Conservation (phyloP, 139 green algal species). For the Bryopsis sp. region DNA sequence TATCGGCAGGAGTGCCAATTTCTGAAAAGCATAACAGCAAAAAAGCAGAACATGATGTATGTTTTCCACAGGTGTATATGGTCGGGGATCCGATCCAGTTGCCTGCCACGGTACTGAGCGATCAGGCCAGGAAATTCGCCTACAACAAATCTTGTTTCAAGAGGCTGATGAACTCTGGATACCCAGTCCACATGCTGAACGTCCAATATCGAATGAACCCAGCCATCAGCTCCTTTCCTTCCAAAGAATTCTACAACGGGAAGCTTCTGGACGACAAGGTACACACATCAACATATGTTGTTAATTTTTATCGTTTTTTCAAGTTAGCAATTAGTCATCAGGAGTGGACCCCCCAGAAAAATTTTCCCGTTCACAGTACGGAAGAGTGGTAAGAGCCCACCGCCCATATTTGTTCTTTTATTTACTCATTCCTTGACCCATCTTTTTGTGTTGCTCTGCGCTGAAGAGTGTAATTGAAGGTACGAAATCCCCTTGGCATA, state of each 20-base stretch:
- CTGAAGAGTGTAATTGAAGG: not conserved
- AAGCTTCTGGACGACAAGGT: constrained; percentile 30
- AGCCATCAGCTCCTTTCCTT: constrained; percentile 73
- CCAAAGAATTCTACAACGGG: constrained; percentile 67
- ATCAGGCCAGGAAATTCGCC: constrained; percentile 37
- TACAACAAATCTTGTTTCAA: constrained; percentile 83
- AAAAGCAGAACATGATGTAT: constrained; percentile 20
- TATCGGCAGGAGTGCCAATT: too few relatives aligned
- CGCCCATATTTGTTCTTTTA: too few relatives aligned
- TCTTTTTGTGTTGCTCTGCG: constrained; percentile 54
- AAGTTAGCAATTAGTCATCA: constrained; percentile 54
- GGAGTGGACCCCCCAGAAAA: constrained; percentile 28
- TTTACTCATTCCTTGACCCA: too few relatives aligned
- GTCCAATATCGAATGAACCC: constrained; percentile 93
- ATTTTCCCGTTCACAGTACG: constrained; percentile 37
- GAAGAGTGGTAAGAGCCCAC: too few relatives aligned
- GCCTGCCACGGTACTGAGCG: constrained; percentile 78
- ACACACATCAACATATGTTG: not conserved
- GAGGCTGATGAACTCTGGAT: constrained; percentile 40
- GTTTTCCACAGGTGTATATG: constrained; percentile 36
- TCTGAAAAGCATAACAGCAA: too few relatives aligned
- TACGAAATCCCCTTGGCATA: constrained; percentile 13
- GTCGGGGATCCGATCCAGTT: constrained; percentile 92
- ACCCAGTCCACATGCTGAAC: constrained; percentile 42
- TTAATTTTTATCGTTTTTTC: constrained; percentile 79